These are phyloP conservation scores for Stachybotrys echinatus DNA, from an alignment of 2,329 filamentous ascomycete genomes.

Conservation along the genomic window DNA sequence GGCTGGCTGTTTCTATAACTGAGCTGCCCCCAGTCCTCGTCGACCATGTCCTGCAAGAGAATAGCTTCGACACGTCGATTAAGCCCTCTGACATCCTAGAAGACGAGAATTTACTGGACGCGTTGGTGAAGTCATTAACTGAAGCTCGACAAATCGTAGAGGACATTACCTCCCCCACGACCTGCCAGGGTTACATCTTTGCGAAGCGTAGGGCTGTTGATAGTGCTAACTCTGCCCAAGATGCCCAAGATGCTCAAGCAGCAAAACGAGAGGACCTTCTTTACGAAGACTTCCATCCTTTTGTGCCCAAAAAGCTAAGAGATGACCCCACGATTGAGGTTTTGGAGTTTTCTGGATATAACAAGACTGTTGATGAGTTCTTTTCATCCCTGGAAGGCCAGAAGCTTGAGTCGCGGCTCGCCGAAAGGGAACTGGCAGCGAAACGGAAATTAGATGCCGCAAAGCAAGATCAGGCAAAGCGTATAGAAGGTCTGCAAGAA, in stretches of 20 bases:
- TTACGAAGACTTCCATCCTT: slow-evolving; percentile 95
- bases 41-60: slow-evolving; percentile 73
- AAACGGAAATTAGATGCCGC: slow-evolving; percentile 83
- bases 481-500: slow-evolving; percentile 77
- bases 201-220: slow-evolving; percentile 52
- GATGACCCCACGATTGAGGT: slow-evolving; percentile 61
- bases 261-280: slow-evolving; percentile 48
- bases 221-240: slow-evolving; percentile 15
- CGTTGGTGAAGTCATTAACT: slow-evolving; percentile 62
- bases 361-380: slow-evolving; percentile 92
- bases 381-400: slow-evolving; percentile 96
- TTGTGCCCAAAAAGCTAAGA: slow-evolving; percentile 75
- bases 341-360: slow-evolving; percentile 78
- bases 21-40: slow-evolving; percentile 85
- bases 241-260: slow-evolving; percentile 20
- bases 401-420: slow-evolving; percentile 76
- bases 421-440: slow-evolving; percentile 75
- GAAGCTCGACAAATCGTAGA: slow-evolving; percentile 66
- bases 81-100: slow-evolving; percentile 66
- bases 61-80: slow-evolving; percentile 62
- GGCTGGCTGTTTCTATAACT: slow-evolving; percentile 76
- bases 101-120: slow-evolving; percentile 57
- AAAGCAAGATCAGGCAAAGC: slow-evolving; percentile 74
- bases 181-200: slow-evolving; percentile 80
- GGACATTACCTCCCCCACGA: slow-evolving; percentile 59